phyloP scores from a whole-genome alignment of 2,329 filamentous ascomycete genomes.

The Sclerotinia glacialis region DNA sequence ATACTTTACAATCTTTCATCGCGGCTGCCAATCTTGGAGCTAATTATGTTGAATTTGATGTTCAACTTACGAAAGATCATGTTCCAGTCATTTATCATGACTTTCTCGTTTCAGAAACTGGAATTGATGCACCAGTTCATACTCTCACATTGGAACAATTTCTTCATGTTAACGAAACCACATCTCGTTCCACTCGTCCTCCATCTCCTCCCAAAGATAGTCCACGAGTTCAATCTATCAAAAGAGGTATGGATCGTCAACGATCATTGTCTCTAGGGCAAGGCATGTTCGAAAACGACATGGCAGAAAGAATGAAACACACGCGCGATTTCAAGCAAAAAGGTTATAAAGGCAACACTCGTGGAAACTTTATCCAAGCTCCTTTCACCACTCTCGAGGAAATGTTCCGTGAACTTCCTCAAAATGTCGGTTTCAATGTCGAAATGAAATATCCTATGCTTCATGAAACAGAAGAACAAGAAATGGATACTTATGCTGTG shows the following conservation, averaged over 20 bases:
- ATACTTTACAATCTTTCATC: slow-evolving; percentile 94
- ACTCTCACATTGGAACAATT: slow-evolving; percentile 95
- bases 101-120: slow-evolving; percentile 95
- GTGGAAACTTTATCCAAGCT: slow-evolving; percentile 91
- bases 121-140: slow-evolving; percentile 94
- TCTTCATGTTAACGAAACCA: slow-evolving; percentile 67
- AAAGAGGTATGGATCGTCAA: slow-evolving; percentile 36
- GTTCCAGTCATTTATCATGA: slow-evolving; percentile 99
- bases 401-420: slow-evolving; percentile 80
- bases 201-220: slow-evolving; percentile 44
- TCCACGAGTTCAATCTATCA: slow-evolving; percentile 29
- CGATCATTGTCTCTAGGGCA: slow-evolving; percentile 40
- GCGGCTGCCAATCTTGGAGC: slow-evolving; percentile 90
- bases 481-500: slow-evolving; percentile 94
- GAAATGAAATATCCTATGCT: slow-evolving; percentile 99
- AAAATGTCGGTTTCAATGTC: slow-evolving; percentile 91
- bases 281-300: slow-evolving; percentile 32
- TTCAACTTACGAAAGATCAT: slow-evolving; percentile 97
- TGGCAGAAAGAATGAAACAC: slow-evolving; percentile 89
- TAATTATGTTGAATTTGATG: slow-evolving; percentile 74
- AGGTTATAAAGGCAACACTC: slow-evolving; percentile 92
- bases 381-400: slow-evolving; percentile 95
- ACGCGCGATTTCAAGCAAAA: slow-evolving; percentile 92
- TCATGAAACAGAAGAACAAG: slow-evolving; percentile 88
- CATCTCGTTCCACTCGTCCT: slow-evolving; percentile 47